phyloP scores from a whole-genome alignment of 2,329 filamentous ascomycete species.

The Clarireedia monteithiana region DNA sequence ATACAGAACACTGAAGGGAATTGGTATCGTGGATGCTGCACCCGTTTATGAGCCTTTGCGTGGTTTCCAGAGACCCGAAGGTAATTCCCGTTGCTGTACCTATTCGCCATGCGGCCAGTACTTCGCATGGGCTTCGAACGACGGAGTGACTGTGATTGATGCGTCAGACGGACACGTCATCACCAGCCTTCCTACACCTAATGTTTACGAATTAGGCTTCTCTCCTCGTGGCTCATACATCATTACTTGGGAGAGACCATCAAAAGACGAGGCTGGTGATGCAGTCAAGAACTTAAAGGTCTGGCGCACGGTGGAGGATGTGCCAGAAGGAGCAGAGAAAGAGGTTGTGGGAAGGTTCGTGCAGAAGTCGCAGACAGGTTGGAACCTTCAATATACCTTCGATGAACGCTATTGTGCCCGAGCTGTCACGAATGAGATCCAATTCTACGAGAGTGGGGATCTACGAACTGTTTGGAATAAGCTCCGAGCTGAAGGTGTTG shows the following conservation, averaged over 20 bases:
- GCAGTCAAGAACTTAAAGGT: constrained; percentile 95
- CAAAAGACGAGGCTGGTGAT: constrained; percentile 89
- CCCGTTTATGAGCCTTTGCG: constrained; percentile 79
- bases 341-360: constrained; percentile 82
- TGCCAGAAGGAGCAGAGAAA: constrained; percentile 45
- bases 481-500: constrained; percentile 81
- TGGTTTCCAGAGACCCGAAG: constrained; percentile 81
- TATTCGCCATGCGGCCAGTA: constrained; percentile 96
- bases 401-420: constrained; percentile 93
- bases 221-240: constrained; percentile 87
- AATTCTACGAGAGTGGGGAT: constrained; percentile 88
- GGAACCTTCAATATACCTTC: constrained; percentile 94
- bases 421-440: constrained; percentile 91
- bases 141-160: constrained; percentile 80
- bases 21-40: constrained; percentile 86
- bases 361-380: constrained; percentile 89
- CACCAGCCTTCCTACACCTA: constrained; percentile 66
- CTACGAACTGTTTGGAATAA: constrained; percentile 90
- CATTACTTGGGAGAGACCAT: constrained; percentile 92
- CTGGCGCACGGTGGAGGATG: constrained; percentile 75
- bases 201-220: constrained; percentile 92
- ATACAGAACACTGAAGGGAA: constrained; percentile 93
- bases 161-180: constrained; percentile 67
- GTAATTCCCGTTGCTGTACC: constrained; percentile 86
- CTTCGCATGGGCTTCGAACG: constrained; percentile 88